Conservation (phyloP, 441 rosid genomes). For the Populus tomentosa region DNA sequence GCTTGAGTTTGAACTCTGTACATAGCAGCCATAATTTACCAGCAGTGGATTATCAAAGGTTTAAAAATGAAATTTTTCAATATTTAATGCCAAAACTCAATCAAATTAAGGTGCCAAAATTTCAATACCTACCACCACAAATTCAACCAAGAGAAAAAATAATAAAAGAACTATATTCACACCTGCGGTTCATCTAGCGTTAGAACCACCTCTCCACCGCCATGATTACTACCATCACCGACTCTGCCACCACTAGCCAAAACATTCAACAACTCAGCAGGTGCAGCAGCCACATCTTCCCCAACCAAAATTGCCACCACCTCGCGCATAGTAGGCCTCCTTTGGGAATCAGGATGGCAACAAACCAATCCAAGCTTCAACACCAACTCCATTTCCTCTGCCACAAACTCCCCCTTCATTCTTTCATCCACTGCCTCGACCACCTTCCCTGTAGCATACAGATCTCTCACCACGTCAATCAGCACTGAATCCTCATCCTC, state of each 20-base stretch:
- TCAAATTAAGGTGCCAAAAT: background rate
- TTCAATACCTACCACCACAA: background rate
- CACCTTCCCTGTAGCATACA: constrained; percentile 58
- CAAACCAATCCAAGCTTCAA: constrained; percentile 75
- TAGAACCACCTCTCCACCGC: constrained; percentile 4
- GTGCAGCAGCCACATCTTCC: constrained; percentile 42
- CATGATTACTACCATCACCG: background rate
- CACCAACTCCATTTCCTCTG: constrained; percentile 72
- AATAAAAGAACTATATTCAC: constrained; percentile 10
- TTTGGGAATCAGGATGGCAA: constrained; percentile 67
- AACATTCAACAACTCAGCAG: constrained; percentile 46
- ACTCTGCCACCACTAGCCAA: constrained; percentile 21
- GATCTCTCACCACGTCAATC: constrained; percentile 82
- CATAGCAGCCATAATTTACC: background rate
- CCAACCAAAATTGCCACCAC: constrained; percentile 59
- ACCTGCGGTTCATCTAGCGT: background rate
- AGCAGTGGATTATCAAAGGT: background rate
- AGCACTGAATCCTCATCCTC: constrained; percentile 61
- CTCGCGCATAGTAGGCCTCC: constrained; percentile 75
- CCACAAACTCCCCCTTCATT: constrained; percentile 46
- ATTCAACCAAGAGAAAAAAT: background rate
- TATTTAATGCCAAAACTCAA: background rate
- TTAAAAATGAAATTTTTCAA: background rate
- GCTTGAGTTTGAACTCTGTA: background rate
- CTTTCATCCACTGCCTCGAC: constrained; percentile 66